Conservation (phyloP, 108 stramenopile genomes). For the Skeletonema grethae region DNA sequence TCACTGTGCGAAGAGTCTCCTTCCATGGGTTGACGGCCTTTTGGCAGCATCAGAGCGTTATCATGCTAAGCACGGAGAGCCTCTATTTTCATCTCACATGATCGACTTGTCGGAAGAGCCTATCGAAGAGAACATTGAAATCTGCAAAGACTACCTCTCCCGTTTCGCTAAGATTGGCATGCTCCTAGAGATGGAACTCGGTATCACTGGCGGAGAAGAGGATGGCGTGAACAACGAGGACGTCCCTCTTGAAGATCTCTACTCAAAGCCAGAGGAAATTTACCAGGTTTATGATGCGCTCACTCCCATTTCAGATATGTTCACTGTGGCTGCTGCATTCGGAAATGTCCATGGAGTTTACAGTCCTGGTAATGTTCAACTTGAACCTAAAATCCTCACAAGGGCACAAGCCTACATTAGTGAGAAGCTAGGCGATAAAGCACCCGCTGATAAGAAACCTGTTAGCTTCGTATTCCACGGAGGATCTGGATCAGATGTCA, state of each 20-base stretch:
- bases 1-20: conserved; percentile 89
- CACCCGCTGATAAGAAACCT: conserved; percentile 82
- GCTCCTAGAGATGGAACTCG: conserved; percentile 94
- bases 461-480: conserved; percentile 94
- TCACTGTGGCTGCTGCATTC: conserved; percentile 93
- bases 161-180: conserved; percentile 85
- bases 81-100: conserved; percentile 95
- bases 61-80: conserved; percentile 84
- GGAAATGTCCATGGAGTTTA: conserved; percentile 96
- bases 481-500: conserved; percentile 82
- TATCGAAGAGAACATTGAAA: conserved; percentile 91
- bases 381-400: conserved; percentile 87
- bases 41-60: conserved; percentile 78
- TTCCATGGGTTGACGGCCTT: conserved; percentile 95
- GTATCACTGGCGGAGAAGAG: conserved; percentile 96
- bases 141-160: conserved; percentile 82
- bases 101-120: conserved; percentile 95
- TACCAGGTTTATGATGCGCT: conserved; percentile 77
- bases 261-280: conserved; percentile 94
- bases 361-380: conserved; percentile 91
- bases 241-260: conserved; percentile 79
- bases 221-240: conserved; percentile 94
- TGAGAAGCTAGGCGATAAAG: conserved; percentile 81
- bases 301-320: conserved; percentile 68
- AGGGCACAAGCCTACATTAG: conserved; percentile 82